phyloP scores from a whole-genome alignment of 23 red algal species.

The Gracilaria domingensis region DNA sequence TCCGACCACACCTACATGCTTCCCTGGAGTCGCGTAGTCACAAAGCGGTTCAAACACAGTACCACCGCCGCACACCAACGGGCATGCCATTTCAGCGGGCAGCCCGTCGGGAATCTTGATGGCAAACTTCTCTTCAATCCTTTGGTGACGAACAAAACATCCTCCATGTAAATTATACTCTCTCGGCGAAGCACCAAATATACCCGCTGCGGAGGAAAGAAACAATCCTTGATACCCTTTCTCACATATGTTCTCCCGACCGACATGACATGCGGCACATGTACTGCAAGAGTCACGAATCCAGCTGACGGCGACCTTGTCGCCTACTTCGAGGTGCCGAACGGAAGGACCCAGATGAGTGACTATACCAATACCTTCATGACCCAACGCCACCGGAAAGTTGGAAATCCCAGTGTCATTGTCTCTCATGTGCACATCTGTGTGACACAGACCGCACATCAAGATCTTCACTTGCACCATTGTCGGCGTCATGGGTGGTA shows the following conservation, averaged over 20 bases:
- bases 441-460: conserved; percentile 66
- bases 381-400: conserved; percentile 54
- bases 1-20: conserved; percentile 26
- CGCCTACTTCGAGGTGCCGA: conserved; percentile 20
- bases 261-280: conserved; percentile 8
- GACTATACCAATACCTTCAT: conserved; percentile 58
- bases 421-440: conserved; percentile 63
- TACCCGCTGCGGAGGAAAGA: conserved; percentile 19
- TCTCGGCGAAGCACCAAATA: background rate
- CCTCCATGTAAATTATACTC: conserved; percentile 62
- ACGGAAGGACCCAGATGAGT: conserved; percentile 54
- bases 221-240: conserved; percentile 61
- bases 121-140: conserved; percentile 72
- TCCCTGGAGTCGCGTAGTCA: conserved; percentile 27
- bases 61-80: conserved; percentile 63
- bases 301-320: conserved; percentile 61
- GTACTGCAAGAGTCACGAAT: conserved; percentile 64
- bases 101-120: conserved; percentile 50
- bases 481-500: conserved; percentile 42
- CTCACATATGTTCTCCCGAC: conserved; percentile 71
- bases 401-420: conserved; percentile 46
- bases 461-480: conserved; percentile 60
- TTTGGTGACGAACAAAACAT: conserved; percentile 40
- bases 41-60: conserved; percentile 70
- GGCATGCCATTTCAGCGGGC: conserved; percentile 55